These are phyloP conservation scores for Solanum hybrid DNA, from an alignment of 305 asterid species.

Conservation along the genomic window DNA sequence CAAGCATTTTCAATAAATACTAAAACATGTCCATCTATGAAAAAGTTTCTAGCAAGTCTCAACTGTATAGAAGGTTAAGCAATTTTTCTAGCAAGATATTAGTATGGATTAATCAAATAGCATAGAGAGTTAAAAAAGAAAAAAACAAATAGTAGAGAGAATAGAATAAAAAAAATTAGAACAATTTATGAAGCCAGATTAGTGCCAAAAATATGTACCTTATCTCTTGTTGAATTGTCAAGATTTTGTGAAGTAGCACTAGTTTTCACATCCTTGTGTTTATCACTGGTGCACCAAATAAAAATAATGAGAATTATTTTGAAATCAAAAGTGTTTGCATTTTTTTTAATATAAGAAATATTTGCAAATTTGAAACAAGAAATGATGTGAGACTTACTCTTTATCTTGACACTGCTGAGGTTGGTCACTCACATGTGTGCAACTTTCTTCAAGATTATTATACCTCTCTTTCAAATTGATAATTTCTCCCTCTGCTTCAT, in stretches of 20 bases:
- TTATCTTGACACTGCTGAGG: conserved; percentile 26
- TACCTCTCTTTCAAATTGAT: conserved; percentile 44
- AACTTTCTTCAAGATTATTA: conserved; percentile 55
- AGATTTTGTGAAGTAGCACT: conserved; percentile 18
- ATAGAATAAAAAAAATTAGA: not conserved
- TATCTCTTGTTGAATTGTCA: conserved; percentile 42
- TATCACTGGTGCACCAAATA: conserved; percentile 39
- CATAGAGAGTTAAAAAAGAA: not conserved
- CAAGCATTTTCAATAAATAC: not conserved
- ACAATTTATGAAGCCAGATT: not conserved
- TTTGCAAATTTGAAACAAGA: not conserved
- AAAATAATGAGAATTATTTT: not conserved
- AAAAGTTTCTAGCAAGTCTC: not conserved
- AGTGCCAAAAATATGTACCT: conserved; percentile 35
- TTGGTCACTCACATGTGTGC: conserved; percentile 27
- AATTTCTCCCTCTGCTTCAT: conserved; percentile 50
- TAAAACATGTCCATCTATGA: not conserved
- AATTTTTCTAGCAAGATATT: not conserved
- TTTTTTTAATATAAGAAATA: not conserved
- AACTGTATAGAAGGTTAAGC: not conserved
- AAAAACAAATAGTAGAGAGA: not conserved
- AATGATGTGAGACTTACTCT: conserved; percentile 20
- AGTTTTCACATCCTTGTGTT: conserved; percentile 26
- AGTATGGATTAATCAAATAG: not conserved
- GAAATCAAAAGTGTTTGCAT: not conserved